These are phyloP conservation scores for Physocladia obscura DNA, from an alignment of 192 early-diverging fungal species.

Conservation along the genomic window DNA sequence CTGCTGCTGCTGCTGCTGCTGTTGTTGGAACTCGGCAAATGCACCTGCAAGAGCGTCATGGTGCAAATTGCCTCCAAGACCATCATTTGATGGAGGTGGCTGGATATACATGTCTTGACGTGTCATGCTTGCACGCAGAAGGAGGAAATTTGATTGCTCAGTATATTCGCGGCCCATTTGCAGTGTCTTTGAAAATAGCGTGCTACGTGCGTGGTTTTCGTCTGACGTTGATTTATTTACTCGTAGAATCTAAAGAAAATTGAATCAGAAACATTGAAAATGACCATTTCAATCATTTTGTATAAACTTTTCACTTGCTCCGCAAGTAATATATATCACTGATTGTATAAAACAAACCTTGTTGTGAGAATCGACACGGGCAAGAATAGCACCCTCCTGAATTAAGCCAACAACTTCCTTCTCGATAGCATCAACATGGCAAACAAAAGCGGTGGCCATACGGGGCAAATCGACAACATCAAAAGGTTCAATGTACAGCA, in stretches of 20 bases:
- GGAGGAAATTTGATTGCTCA: slow-evolving; percentile 53
- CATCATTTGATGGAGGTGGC: background rate
- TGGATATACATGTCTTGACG: slow-evolving; percentile 37
- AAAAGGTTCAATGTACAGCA: slow-evolving; percentile 83
- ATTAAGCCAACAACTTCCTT: slow-evolving; percentile 69
- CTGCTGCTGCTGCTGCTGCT: too few relatives aligned
- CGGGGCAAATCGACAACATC: slow-evolving; percentile 71
- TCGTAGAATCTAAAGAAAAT: slow-evolving; percentile 64
- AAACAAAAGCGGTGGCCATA: slow-evolving; percentile 72
- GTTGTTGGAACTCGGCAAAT: too few relatives aligned
- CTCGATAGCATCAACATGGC: slow-evolving; percentile 57
- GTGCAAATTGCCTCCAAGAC: too few relatives aligned
- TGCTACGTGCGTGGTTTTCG: slow-evolving; percentile 69
- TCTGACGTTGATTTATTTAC: slow-evolving; percentile 66
- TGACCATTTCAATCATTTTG: too few relatives aligned
- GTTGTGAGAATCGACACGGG: slow-evolving; percentile 82
- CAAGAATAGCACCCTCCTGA: slow-evolving; percentile 68
- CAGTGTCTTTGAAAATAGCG: slow-evolving; percentile 67
- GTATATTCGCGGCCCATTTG: slow-evolving; percentile 70
- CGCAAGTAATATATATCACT: background rate
- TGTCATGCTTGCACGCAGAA: slow-evolving; percentile 66
- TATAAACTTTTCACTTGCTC: too few relatives aligned
- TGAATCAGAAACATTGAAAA: too few relatives aligned
- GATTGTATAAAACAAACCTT: slow-evolving; percentile 56
- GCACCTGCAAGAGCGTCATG: too few relatives aligned